Evolutionary conservation across 768 basidiomycete species (phyloP).

Genomic region (Naganishia friedmannii): DNA sequence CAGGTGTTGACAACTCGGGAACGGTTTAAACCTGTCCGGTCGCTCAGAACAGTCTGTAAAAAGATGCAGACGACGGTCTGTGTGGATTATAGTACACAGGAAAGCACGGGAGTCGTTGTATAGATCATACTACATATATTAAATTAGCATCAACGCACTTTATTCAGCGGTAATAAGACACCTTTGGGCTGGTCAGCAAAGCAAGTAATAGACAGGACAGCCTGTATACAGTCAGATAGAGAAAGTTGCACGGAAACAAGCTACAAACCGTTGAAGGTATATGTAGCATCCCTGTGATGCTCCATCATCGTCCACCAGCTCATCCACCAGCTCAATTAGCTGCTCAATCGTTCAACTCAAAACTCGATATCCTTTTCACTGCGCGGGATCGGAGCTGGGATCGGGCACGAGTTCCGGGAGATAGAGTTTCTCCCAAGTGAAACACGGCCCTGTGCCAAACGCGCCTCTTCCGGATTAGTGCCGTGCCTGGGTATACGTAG

Average conservation of each 20-base stretch:
- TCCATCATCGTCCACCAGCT: not conserved
- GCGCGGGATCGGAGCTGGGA: no score
- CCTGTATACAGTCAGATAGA: no score
- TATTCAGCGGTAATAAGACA: not conserved
- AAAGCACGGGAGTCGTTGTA: constrained; percentile 2
- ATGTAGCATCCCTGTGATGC: not conserved
- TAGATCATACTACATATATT: not conserved
- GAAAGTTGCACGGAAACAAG: no score
- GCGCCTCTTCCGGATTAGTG: constrained; percentile 1
- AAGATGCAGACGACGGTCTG: not conserved
- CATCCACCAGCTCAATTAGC: no score
- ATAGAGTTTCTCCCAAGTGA: constrained; percentile 1
- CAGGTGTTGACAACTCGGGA: constrained; percentile 13
- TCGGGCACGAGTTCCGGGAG: not conserved
- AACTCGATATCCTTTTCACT: not conserved
- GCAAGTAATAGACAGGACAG: no score
- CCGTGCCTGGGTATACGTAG: not conserved
- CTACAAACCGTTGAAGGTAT: no score
- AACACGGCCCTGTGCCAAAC: not conserved
- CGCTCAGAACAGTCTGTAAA: not conserved
- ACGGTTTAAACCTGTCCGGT: not conserved
- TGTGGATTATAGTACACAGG: not conserved
- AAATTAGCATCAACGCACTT: not conserved
- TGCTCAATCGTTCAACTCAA: no score
- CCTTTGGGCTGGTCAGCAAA: no score